phyloP scores from a whole-genome alignment of 495 filamentous ascomycete species.

The Aspergillus indologenus region DNA sequence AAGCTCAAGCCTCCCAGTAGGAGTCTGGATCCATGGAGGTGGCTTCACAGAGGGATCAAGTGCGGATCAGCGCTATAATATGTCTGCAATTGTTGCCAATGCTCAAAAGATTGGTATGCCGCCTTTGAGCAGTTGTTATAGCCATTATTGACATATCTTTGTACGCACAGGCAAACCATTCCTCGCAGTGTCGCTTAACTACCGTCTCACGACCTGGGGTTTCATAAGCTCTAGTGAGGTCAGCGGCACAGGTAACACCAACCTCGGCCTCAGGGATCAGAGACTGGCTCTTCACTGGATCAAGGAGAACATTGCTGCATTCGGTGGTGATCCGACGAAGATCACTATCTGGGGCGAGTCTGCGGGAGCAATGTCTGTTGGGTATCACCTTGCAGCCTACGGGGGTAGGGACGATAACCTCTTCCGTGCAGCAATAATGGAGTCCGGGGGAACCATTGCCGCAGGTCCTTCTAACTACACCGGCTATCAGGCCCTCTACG shows the following conservation, averaged over 20 bases:
- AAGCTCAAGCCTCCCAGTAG: conserved; percentile 39
- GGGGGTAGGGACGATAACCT: conserved; percentile 13
- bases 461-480: conserved; percentile 4
- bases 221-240: conserved; percentile 42
- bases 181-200: conserved; percentile 60
- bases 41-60: conserved; percentile 51
- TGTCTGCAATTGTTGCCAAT: conserved; percentile 51
- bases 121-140: not conserved
- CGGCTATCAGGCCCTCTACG: conserved; percentile 11
- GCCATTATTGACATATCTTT: not conserved
- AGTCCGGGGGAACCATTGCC: not conserved
- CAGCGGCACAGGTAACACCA: conserved; percentile 44
- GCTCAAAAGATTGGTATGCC: conserved; percentile 43
- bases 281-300: conserved; percentile 62
- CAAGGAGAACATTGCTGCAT: conserved; percentile 53
- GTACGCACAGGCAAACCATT: conserved; percentile 45
- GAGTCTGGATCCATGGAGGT: conserved; percentile 62
- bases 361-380: conserved; percentile 12
- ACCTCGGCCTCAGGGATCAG: conserved; percentile 58
- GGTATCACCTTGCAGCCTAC: conserved; percentile 11
- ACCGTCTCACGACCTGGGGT: conserved; percentile 55
- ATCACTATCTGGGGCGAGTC: conserved; percentile 69
- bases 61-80: conserved; percentile 51
- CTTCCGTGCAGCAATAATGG: conserved; percentile 11
- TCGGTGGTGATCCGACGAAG: conserved; percentile 54